These are phyloP conservation scores for Spathaspora passalidarum DNA, from an alignment of 805 yeast species.

Conservation along the genomic window DNA sequence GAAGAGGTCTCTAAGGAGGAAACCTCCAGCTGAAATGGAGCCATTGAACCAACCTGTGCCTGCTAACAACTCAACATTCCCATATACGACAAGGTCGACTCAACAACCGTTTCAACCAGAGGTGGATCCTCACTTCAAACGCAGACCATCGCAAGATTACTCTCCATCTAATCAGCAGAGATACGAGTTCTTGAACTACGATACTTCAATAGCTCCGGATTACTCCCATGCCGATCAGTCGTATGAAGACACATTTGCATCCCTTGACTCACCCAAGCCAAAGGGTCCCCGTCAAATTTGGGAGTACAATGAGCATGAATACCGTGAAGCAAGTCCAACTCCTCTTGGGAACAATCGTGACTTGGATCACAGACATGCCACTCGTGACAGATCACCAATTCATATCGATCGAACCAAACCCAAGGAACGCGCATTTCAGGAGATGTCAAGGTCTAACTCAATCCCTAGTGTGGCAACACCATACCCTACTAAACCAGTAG, in stretches of 20 bases:
- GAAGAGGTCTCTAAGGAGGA: slow-evolving; percentile 20
- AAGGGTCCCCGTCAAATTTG: slow-evolving; percentile 41
- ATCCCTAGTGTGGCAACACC: slow-evolving; percentile 1
- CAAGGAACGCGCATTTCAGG: slow-evolving; percentile 7
- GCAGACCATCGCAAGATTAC: neutral
- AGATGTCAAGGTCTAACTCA: slow-evolving; percentile 8
- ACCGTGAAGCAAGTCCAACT: neutral
- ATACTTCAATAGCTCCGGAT: neutral
- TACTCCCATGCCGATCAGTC: slow-evolving; percentile 8
- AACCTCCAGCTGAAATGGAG: slow-evolving; percentile 22
- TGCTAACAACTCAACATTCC: too few species aligned
- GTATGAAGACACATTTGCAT: slow-evolving; percentile 21
- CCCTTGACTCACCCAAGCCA: slow-evolving; percentile 33
- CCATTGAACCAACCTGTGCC: neutral
- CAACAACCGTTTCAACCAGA: too few species aligned
- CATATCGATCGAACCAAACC: slow-evolving; percentile 7
- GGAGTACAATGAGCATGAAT: slow-evolving; percentile 21
- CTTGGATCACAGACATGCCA: neutral
- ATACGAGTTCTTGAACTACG: neutral
- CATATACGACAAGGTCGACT: too few species aligned
- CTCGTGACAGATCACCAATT: slow-evolving; percentile 7
- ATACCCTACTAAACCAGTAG: slow-evolving; percentile 8
- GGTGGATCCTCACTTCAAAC: too few species aligned
- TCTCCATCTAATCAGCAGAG: neutral
- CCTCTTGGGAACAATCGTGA: neutral